Conservation (phyloP, 1,139 yeast genomes). For the Tardiomyces digboiensis region DNA sequence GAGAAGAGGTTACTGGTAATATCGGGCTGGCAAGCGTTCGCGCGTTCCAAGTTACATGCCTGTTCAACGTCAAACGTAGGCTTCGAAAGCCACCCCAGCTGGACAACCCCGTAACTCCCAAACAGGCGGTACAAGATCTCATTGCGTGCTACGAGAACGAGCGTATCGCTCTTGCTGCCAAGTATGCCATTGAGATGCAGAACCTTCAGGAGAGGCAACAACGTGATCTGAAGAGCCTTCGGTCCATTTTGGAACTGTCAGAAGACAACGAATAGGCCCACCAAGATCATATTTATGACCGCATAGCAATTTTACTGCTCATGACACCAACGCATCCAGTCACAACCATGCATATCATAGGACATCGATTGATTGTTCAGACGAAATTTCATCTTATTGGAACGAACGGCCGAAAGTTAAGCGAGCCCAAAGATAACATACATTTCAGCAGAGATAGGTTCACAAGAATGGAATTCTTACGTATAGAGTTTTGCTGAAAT, state of each 20-base stretch:
- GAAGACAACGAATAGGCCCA: too few relatives aligned
- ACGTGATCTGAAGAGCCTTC: background rate
- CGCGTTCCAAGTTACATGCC: background rate
- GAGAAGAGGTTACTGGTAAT: background rate
- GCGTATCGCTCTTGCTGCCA: background rate
- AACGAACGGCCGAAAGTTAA: too few relatives aligned
- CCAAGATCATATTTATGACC: too few relatives aligned
- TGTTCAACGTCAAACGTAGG: background rate
- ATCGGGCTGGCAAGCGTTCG: background rate
- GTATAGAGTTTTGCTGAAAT: too few relatives aligned
- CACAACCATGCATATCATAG: too few relatives aligned
- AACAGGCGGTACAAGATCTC: background rate
- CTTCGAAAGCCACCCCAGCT: background rate
- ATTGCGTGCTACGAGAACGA: background rate
- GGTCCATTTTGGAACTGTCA: background rate
- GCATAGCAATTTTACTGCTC: too few relatives aligned
- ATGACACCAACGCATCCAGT: too few relatives aligned
- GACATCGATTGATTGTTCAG: too few relatives aligned
- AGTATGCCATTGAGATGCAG: background rate
- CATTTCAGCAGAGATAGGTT: too few relatives aligned
- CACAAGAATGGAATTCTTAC: too few relatives aligned
- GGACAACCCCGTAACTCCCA: background rate
- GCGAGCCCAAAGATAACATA: too few relatives aligned
- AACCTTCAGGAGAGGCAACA: background rate
- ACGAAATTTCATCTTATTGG: too few relatives aligned